Conservation (phyloP, 352 stramenopile genomes). For the Saprolegnia diclina region DNA sequence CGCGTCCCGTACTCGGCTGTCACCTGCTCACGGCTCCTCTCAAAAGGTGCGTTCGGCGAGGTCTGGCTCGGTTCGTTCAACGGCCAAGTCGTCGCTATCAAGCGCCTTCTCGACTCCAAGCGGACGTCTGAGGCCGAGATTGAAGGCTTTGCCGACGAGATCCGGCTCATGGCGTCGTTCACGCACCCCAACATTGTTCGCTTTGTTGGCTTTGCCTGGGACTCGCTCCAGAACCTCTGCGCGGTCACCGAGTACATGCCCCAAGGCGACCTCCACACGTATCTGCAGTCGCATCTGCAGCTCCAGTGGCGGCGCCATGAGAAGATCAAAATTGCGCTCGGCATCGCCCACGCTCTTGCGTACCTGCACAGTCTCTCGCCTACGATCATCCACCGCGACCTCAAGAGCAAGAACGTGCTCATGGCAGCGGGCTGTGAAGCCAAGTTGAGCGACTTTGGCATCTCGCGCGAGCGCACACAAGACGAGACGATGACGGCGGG, state of each 20-base stretch:
- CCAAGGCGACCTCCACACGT: slow-evolving; percentile 66
- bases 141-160: slow-evolving; percentile 50
- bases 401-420: slow-evolving; percentile 80
- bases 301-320: slow-evolving; percentile 35
- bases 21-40: slow-evolving; percentile 70
- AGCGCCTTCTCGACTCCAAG: slow-evolving; percentile 73
- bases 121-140: slow-evolving; percentile 48
- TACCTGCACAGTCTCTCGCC: slow-evolving; percentile 64
- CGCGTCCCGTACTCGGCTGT: slow-evolving; percentile 68
- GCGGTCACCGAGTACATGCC: slow-evolving; percentile 79
- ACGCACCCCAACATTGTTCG: slow-evolving; percentile 51
- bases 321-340: slow-evolving; percentile 72
- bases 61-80: slow-evolving; percentile 80
- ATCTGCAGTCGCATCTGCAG: slow-evolving; percentile 32
- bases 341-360: slow-evolving; percentile 67
- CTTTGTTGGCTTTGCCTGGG: slow-evolving; percentile 55
- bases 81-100: slow-evolving; percentile 66
- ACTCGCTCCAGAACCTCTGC: slow-evolving; percentile 58
- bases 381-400: slow-evolving; percentile 65
- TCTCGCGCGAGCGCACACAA: slow-evolving; percentile 62
- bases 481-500: slow-evolving; percentile 83
- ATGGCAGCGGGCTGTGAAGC: slow-evolving; percentile 55
- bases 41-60: slow-evolving; percentile 71
- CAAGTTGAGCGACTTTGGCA: slow-evolving; percentile 74
- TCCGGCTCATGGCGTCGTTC: slow-evolving; percentile 45